Evolutionary conservation across 441 rosid genomes (phyloP), one percentile per base, ranked within the genome.

Genomic region (Pelargonium australe): DNA sequence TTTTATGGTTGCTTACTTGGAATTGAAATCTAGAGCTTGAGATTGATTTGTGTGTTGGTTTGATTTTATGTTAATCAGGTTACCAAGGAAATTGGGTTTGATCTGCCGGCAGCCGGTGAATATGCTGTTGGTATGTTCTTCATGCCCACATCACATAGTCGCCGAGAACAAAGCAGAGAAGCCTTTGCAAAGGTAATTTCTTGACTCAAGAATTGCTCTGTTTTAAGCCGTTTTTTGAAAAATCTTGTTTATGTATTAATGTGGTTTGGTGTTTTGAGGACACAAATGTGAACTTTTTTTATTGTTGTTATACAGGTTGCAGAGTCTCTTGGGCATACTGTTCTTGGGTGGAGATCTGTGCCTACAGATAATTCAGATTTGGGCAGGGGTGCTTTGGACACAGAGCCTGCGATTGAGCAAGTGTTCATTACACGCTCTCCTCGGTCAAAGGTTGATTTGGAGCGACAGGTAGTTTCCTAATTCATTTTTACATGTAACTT

Each of bases 91-190:
- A 77, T 78, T 69, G 98, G 98, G 70, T 87, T 96, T 72, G 88
- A 78, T 72, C 86, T 96, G 62, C 99, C 99, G 1, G 80, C 88
- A 12, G 84, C 85, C 1, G 98, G 98, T 20, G 76, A 86, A 13
- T 96, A 93, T 79, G 99, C 98, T 41, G 96, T 96, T 71, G 99
- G 99, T 49, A 96, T 96, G 99, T 75, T 96, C 80, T 96, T 91
- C 81, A 77, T 96, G 81, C 99, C 99, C 69, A 87, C 92, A 0
- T 85, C 86, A 1, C 91, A 86, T 45, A 76, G 72, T 67, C 83
- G 99, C 41, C 87, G 90, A 83, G 85, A 80, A 55, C 96, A 96
- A 71, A 87, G 99, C 85, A 96, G 87, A 77, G 82, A 73, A 67
- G 97, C 91, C 20, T 96, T 96, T 79, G 82, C 95, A 5, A 89